Evolutionary conservation across 371 early-diverging fungal species (phyloP).

Genomic region (Saksenaea oblongispora): DNA sequence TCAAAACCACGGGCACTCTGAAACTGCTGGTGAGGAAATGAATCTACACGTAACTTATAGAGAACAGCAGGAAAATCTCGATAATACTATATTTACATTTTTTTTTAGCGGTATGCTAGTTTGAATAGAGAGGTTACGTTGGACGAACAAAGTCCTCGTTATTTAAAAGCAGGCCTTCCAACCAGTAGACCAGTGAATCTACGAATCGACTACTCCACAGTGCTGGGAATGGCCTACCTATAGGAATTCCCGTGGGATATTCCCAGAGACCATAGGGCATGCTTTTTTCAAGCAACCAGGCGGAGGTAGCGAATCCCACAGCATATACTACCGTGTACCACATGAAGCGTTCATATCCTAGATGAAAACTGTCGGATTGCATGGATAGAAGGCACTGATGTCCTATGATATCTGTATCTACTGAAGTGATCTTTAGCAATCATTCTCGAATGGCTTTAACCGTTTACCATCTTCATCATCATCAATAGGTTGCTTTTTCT

Average conservation of each 20-base stretch:
- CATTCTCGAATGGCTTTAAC: background rate
- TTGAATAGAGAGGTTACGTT: background rate
- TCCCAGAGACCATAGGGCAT: background rate
- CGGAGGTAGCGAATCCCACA: background rate
- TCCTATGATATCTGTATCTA: background rate
- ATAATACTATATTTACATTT: no score
- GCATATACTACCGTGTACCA: background rate
- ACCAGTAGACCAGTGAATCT: background rate
- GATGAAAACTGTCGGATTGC: background rate
- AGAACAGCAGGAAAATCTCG: no score
- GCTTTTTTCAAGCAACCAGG: background rate
- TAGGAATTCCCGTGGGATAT: background rate
- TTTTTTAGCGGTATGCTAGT: no score
- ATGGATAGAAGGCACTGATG: background rate
- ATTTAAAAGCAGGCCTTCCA: background rate
- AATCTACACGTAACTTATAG: no score
- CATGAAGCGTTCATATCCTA: background rate
- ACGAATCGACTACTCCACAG: background rate
- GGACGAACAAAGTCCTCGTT: background rate
- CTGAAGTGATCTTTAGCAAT: background rate
- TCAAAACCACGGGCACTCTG: no score
- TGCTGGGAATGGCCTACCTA: background rate
- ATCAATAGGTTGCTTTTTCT: no score
- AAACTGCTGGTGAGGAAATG: no score
- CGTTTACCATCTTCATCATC: no score